Evolutionary conservation across 805 yeast genomes (phyloP), one percentile per base, ranked within the genome.

Genomic region (Cyberlindnera euphorbiae): DNA sequence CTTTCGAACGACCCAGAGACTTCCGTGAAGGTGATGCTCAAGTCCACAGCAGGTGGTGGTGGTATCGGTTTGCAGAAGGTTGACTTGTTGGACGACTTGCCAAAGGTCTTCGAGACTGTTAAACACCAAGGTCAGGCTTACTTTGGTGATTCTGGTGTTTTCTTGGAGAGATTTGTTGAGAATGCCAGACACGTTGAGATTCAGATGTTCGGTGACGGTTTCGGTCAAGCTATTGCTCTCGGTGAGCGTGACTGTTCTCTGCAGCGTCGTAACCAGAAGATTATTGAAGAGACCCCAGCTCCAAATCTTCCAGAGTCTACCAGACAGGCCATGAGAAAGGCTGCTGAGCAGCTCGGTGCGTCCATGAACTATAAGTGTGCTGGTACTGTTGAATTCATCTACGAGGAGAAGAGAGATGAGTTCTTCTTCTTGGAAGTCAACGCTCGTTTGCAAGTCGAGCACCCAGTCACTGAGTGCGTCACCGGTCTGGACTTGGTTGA

Each of bases 11-110:
- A 54, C 38, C 56, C 57, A 24, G 57, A 50, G 30, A 56, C 55
- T 26, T 73, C 69, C 14, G 93, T 86, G 52, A 97, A 97, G 19
- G 77, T 90, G 23, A 90, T 90, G 97, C 85, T 93, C 33, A 90
- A 90, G 63, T 83, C 95, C 17, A 93, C 98, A 43, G 97, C 97
- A 17, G 98, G 98, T 58, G 98, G 98, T 55, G 98, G 98, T 62
- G 98, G 98, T 64, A 90, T 90, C 55, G 98, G 98, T 46, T 67
- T 90, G 50, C 97, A 90, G 61, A 84, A 88, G 57, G 97, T 89
- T 41, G 96, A 89, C 53, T 71, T 78, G 24, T 84, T 75, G 48
- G 77, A 60, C 14, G 97, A 93, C 42, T 78, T 93, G 45, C 85
- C 78, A 63, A 66, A 82, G 44, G 94, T 89, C 11, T 90, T 87